Conservation (phyloP, 2,329 filamentous ascomycete genomes). For the Fusarium annulatum region DNA sequence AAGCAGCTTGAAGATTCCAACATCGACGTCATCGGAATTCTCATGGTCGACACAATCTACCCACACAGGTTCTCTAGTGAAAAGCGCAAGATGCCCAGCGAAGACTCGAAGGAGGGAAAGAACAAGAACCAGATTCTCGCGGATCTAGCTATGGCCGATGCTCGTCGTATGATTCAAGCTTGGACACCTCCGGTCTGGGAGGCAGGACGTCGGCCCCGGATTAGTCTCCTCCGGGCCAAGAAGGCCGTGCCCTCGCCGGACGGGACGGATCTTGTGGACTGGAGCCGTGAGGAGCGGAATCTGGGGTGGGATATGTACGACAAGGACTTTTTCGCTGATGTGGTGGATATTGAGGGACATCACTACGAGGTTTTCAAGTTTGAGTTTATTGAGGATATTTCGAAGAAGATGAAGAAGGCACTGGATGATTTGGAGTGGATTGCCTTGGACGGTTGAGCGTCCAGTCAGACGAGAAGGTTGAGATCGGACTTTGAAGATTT, state of each 20-base stretch:
- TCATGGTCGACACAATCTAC: constrained; percentile 65
- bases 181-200: constrained; percentile 58
- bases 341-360: constrained; percentile 62
- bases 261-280: constrained; percentile 54
- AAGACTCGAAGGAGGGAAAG: constrained; percentile 46
- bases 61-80: constrained; percentile 35
- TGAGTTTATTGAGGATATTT: constrained; percentile 44
- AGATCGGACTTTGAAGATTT: neutral
- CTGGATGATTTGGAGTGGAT: constrained; percentile 34
- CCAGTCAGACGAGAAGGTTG: neutral
- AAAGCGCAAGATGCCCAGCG: constrained; percentile 19
- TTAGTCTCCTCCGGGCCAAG: constrained; percentile 59
- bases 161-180: constrained; percentile 52
- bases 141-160: constrained; percentile 56
- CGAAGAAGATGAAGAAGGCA: constrained; percentile 39
- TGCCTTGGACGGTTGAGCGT: neutral
- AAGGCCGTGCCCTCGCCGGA: constrained; percentile 52
- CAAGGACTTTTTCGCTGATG: constrained; percentile 55
- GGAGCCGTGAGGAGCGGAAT: constrained; percentile 53
- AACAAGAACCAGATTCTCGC: constrained; percentile 51
- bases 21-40: constrained; percentile 59
- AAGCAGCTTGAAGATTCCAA: constrained; percentile 54
- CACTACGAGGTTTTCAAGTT: constrained; percentile 62
- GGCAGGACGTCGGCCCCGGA: constrained; percentile 51
- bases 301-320: constrained; percentile 64